phyloP scores from a whole-genome alignment of 2,329 filamentous ascomycete species.

The Pseudohalonectria lignicola region DNA sequence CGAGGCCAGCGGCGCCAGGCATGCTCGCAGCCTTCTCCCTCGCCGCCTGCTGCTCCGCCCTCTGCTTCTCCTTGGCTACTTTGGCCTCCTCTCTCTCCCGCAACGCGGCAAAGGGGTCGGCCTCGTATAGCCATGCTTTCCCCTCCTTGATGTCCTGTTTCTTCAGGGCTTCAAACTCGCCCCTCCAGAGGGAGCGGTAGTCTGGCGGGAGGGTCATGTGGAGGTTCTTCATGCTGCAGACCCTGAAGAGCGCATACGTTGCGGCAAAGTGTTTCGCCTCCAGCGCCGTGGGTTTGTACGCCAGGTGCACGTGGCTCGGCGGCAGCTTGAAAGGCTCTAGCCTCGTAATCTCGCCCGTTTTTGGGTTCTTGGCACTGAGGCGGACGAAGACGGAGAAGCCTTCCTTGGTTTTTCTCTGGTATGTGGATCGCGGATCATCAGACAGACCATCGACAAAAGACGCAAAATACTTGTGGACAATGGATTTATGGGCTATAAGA shows the following conservation, averaged over 20 bases:
- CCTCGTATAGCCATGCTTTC: slow-evolving; percentile 87
- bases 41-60: slow-evolving; percentile 56
- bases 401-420: slow-evolving; percentile 52
- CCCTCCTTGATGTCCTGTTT: slow-evolving; percentile 67
- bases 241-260: slow-evolving; percentile 80
- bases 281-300: slow-evolving; percentile 65
- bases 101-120: slow-evolving; percentile 79
- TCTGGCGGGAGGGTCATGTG: slow-evolving; percentile 89
- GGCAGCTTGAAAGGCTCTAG: slow-evolving; percentile 79
- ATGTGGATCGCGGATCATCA: not conserved
- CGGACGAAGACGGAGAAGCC: slow-evolving; percentile 76
- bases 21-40: slow-evolving; percentile 57
- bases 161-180: slow-evolving; percentile 71
- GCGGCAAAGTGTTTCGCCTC: slow-evolving; percentile 92
- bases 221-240: slow-evolving; percentile 92
- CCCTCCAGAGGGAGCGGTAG: slow-evolving; percentile 82
- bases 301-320: slow-evolving; percentile 62
- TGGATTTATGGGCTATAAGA: no score
- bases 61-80: slow-evolving; percentile 66
- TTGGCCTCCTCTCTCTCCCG: slow-evolving; percentile 72
- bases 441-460: no score
- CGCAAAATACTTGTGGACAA: no score
- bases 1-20: slow-evolving; percentile 45
- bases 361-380: slow-evolving; percentile 62
- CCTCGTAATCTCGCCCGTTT: slow-evolving; percentile 66